Evolutionary conservation across 2,329 filamentous ascomycete species (phyloP).

Genomic region (Hypocreales sp.): DNA sequence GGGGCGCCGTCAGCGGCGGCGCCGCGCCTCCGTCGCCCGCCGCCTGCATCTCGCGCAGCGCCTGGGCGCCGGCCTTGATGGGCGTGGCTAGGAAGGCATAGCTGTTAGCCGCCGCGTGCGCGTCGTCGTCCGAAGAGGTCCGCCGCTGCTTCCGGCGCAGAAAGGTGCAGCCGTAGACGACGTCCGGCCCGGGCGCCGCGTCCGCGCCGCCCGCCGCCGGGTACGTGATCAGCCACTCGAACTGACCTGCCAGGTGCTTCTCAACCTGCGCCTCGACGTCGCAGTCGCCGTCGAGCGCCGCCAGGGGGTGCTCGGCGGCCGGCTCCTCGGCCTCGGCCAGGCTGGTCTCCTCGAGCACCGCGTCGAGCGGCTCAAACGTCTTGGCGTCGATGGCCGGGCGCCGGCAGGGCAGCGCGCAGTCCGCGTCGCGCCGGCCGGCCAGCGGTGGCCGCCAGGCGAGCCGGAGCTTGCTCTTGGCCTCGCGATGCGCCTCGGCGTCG

Average conservation of each 20-base stretch:
- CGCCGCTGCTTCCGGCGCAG: slow-evolving; percentile 19
- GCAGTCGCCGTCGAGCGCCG: slow-evolving; percentile 8
- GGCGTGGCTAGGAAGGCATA: slow-evolving; percentile 33
- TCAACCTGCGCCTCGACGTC: slow-evolving; percentile 18
- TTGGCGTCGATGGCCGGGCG: slow-evolving; percentile 15
- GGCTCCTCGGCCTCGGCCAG: neutral
- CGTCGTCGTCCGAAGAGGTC: slow-evolving; percentile 4
- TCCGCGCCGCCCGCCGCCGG: slow-evolving; percentile 10
- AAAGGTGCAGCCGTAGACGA: slow-evolving; percentile 37
- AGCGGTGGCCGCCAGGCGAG: neutral
- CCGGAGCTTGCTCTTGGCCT: slow-evolving; percentile 3
- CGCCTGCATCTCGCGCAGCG: slow-evolving; percentile 6
- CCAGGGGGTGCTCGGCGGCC: slow-evolving; percentile 8
- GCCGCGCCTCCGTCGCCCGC: slow-evolving; percentile 3
- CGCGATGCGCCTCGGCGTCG: too few species aligned
- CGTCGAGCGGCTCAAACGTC: slow-evolving; percentile 17
- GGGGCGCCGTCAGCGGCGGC: slow-evolving; percentile 13
- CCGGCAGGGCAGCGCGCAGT: too few species aligned
- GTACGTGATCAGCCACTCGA: slow-evolving; percentile 31
- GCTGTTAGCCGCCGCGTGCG: slow-evolving; percentile 15
- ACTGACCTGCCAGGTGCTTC: slow-evolving; percentile 31
- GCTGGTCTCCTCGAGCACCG: slow-evolving; percentile 14
- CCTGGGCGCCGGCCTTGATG: slow-evolving; percentile 13
- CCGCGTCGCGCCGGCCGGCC: slow-evolving; percentile 10
- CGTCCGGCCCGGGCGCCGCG: slow-evolving; percentile 6